Percentiles rank a stretch among this genome's conserved stretches.
Evolutionary conservation across 2,329 filamentous ascomycete genomes (phyloP).

Genomic region (Alternaria sp.): DNA sequence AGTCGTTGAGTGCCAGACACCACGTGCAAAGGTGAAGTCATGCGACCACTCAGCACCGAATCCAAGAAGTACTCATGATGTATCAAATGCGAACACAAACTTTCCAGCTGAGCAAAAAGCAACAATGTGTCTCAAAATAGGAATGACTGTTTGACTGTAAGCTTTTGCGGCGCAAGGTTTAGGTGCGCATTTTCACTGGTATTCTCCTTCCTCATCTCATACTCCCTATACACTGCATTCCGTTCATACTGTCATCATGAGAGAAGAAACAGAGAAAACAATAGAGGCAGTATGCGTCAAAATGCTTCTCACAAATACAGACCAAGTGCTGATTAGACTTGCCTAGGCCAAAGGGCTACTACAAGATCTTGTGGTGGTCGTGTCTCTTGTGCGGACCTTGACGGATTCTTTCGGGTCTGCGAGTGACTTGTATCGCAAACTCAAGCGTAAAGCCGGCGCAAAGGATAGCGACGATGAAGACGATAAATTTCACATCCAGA

Average conservation of each 20-base stretch:
- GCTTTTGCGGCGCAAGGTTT: slow-evolving; percentile 6
- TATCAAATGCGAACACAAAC: slow-evolving; percentile 12
- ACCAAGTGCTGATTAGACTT: slow-evolving; percentile 10
- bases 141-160: slow-evolving; percentile 22
- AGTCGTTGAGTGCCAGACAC: slow-evolving; percentile 4
- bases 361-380: slow-evolving; percentile 38
- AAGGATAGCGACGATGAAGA: slow-evolving; percentile 27
- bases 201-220: not conserved
- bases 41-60: slow-evolving; percentile 8
- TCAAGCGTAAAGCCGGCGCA: slow-evolving; percentile 33
- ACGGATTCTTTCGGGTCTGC: slow-evolving; percentile 44
- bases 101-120: slow-evolving; percentile 18
- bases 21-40: slow-evolving; percentile 16
- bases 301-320: not conserved
- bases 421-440: slow-evolving; percentile 41
- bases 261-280: slow-evolving; percentile 27
- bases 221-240: not conserved
- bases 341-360: slow-evolving; percentile 37
- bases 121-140: slow-evolving; percentile 9
- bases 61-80: slow-evolving; percentile 16
- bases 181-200: slow-evolving; percentile 2
- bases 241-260: slow-evolving; percentile 18
- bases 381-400: slow-evolving; percentile 41
- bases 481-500: slow-evolving; percentile 3
- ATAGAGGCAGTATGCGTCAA: slow-evolving; percentile 21